Evolutionary conservation across 2,329 filamentous ascomycete genomes (phyloP), one percentile per base, ranked within the genome.

Genomic region (Chaetomiaceae sp.): DNA sequence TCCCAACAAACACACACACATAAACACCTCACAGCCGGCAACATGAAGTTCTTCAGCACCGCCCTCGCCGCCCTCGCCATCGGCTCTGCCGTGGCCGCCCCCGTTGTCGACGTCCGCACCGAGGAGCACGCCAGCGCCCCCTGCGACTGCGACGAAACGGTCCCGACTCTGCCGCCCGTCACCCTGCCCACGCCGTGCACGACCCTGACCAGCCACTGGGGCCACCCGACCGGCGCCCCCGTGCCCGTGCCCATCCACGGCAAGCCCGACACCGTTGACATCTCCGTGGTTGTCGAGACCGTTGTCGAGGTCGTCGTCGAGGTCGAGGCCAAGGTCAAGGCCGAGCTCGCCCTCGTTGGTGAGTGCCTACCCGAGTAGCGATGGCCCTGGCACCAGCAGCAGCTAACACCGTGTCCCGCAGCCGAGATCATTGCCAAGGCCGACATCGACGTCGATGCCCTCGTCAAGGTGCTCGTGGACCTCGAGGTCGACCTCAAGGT

Each of bases 41-140:
- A 34, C 11, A 55, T 57, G 55, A 55, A 55, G 49, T 55, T 57
- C 48, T 48, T 55, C 52, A 46, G 22, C 41, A 42, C 50, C 22
- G 46, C 46, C 12, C 47, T 56, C 43, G 50, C 54, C 43, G 54
- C 52, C 19, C 35, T 50, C 42, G 44, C 45, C 22, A 41, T 47
- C 40, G 49, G 51, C 43, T 55, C 53, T 10, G 46, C 48, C 44
- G 27, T 56, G 17, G 54, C 54, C 32, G 44, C 34, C n/a, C 54
- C 52, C 24, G 35, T 30, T 42, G n/a, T 44, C 22, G 24, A 50
- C 4, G 20, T 24, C 39, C 38, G 18, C 41, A 14, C 24, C 17
- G n/a, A n/a, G n/a, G n/a, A n/a, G n/a, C n/a, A n/a, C n/a, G n/a
- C n/a, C n/a, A 14, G 20, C 7, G 30, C 29, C n/a, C 12, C 3